Percentiles rank a stretch among this genome's conserved stretches.
Conservation (phyloP, 768 basidiomycete genomes). For the Termitomyces sp. region DNA sequence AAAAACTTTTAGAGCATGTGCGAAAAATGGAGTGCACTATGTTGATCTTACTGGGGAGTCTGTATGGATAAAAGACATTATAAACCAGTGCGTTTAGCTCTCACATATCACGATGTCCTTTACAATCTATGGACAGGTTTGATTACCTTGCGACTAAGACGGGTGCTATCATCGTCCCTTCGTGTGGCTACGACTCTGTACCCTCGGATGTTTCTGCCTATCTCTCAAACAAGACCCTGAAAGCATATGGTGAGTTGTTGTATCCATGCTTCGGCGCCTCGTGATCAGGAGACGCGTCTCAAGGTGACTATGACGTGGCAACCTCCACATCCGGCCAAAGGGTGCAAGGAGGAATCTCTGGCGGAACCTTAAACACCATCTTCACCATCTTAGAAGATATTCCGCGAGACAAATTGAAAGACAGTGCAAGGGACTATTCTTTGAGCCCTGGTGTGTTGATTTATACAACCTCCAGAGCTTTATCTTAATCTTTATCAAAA, state of each 20-base stretch:
- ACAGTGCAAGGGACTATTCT: conserved; percentile 15
- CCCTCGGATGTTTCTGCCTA: conserved; percentile 69
- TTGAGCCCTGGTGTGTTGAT: conserved; percentile 2
- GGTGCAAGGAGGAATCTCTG: conserved; percentile 47
- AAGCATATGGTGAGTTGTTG: conserved; percentile 23
- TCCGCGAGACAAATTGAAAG: conserved; percentile 26
- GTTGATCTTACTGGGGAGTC: conserved; percentile 80
- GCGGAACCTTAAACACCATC: conserved; percentile 54
- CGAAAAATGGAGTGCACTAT: conserved; percentile 70
- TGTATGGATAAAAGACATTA: conserved; percentile 59
- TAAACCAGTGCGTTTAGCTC: conserved; percentile 39
- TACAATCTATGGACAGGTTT: conserved; percentile 35
- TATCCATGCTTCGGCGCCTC: not conserved
- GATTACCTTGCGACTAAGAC: conserved; percentile 68
- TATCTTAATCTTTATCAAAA: not conserved
- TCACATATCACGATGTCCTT: not conserved
- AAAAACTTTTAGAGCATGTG: conserved; percentile 70
- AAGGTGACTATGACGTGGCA: conserved; percentile 32
- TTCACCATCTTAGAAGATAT: conserved; percentile 31
- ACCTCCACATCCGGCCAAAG: conserved; percentile 51
- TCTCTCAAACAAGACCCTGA: conserved; percentile 66
- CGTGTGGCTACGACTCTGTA: conserved; percentile 73
- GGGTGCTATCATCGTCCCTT: conserved; percentile 71
- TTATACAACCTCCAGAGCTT: not conserved
- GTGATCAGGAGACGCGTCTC: not conserved